These are phyloP conservation scores for Phaeotremella fagi DNA, from an alignment of 768 basidiomycete genomes.

Conservation along the genomic window DNA sequence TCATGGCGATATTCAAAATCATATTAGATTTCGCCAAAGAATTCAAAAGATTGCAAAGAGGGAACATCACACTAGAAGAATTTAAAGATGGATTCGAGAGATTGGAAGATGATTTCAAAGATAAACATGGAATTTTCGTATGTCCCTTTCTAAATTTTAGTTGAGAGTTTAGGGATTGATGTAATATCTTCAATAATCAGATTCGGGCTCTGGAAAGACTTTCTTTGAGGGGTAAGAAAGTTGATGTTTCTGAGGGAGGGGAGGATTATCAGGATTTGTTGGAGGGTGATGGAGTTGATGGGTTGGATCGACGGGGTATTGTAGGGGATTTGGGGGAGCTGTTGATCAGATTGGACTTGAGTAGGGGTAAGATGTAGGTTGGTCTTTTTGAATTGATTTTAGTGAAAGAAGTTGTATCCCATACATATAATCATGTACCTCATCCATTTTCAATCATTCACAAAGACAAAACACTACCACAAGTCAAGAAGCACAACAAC, in stretches of 20 bases:
- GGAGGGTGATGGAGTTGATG: constrained; percentile 12
- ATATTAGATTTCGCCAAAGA: constrained; percentile 36
- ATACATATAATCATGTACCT: background rate
- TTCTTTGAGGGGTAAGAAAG: constrained; percentile 13
- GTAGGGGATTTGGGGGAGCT: background rate
- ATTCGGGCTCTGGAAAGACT: constrained; percentile 31
- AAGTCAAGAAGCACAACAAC: background rate
- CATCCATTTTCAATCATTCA: no score
- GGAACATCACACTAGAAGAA: constrained; percentile 6
- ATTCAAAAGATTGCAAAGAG: constrained; percentile 26
- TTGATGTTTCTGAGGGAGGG: constrained; percentile 4
- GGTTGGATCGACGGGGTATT: background rate
- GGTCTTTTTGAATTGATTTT: background rate
- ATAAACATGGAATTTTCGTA: constrained; percentile 35
- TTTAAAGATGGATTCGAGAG: constrained; percentile 20
- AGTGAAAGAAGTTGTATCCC: background rate
- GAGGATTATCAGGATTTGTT: constrained; percentile 22
- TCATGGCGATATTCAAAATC: constrained; percentile 32
- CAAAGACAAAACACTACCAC: background rate
- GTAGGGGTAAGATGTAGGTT: no score
- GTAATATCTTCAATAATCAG: no score
- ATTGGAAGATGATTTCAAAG: constrained; percentile 26
- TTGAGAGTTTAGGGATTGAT: no score
- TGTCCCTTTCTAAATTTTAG: no score
- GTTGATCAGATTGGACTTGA: background rate